Conservation (phyloP, 2,329 filamentous ascomycete genomes). For the Pseudocercospora ulei region DNA sequence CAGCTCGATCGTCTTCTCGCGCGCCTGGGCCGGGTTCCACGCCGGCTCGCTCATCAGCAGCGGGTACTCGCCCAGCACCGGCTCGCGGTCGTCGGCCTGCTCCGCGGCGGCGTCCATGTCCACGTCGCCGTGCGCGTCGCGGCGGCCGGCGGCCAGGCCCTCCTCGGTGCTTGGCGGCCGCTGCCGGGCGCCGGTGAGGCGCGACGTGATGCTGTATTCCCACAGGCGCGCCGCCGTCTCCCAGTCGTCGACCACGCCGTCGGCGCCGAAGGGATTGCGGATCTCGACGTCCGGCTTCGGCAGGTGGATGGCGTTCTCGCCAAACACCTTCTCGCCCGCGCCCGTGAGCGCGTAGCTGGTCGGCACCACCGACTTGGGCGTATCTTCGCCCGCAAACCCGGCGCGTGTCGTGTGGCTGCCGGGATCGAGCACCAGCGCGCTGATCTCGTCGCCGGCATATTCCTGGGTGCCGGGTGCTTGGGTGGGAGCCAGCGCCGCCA, state of each 20-base stretch:
- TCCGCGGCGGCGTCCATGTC: slow-evolving; percentile 54
- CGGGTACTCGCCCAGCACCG: slow-evolving; percentile 77
- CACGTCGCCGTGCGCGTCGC: slow-evolving; percentile 41
- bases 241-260: slow-evolving; percentile 93
- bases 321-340: slow-evolving; percentile 57
- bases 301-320: slow-evolving; percentile 79
- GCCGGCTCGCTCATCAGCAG: slow-evolving; percentile 87
- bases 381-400: slow-evolving; percentile 95
- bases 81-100: slow-evolving; percentile 51
- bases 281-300: slow-evolving; percentile 69
- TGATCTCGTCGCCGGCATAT: slow-evolving; percentile 75
- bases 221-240: slow-evolving; percentile 79
- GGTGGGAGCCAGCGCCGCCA: slow-evolving; percentile 20
- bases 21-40: slow-evolving; percentile 78
- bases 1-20: slow-evolving; percentile 91
- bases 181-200: slow-evolving; percentile 67
- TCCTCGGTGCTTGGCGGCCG: slow-evolving; percentile 62
- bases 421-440: slow-evolving; percentile 89
- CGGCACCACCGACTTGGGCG: slow-evolving; percentile 84
- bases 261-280: slow-evolving; percentile 80
- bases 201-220: slow-evolving; percentile 84
- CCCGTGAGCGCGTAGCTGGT: slow-evolving; percentile 67
- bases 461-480: slow-evolving; percentile 37
- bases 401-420: slow-evolving; percentile 86
- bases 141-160: slow-evolving; percentile 60